Evolutionary conservation across 108 stramenopile genomes (phyloP).

Genomic region (Cyclotella sp.): DNA sequence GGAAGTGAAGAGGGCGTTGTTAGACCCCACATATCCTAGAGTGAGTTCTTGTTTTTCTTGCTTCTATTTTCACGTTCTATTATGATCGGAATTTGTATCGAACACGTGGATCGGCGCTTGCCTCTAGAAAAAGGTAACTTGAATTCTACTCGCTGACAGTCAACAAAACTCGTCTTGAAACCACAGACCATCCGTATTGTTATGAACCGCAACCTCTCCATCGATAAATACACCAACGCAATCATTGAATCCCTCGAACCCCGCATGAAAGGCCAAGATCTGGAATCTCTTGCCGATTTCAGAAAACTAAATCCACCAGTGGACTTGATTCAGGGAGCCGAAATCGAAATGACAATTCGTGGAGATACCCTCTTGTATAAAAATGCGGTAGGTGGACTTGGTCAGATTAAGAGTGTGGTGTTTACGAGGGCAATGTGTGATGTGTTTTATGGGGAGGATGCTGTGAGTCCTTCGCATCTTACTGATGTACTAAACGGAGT

Average conservation of each 20-base stretch:
- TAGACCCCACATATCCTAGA: slow-evolving; percentile 82
- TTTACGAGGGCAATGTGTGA: slow-evolving; percentile 86
- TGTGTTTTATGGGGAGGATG: slow-evolving; percentile 83
- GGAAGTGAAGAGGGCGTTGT: slow-evolving; percentile 65
- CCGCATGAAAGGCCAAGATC: slow-evolving; percentile 83
- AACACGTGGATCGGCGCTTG: too few relatives aligned
- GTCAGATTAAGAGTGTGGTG: slow-evolving; percentile 70
- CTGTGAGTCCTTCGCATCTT: slow-evolving; percentile 79
- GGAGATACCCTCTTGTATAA: slow-evolving; percentile 85
- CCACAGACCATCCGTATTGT: slow-evolving; percentile 81
- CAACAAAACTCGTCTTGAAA: background rate
- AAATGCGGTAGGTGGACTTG: slow-evolving; percentile 79
- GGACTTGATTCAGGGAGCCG: slow-evolving; percentile 86
- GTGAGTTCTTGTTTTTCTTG: slow-evolving; percentile 5
- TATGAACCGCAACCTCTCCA: slow-evolving; percentile 82
- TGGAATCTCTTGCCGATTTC: slow-evolving; percentile 85
- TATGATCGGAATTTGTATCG: too few relatives aligned
- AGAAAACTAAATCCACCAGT: slow-evolving; percentile 82
- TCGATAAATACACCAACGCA: slow-evolving; percentile 87
- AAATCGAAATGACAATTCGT: slow-evolving; percentile 91
- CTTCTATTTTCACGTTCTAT: background rate
- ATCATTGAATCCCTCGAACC: slow-evolving; percentile 88
- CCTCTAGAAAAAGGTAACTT: too few relatives aligned
- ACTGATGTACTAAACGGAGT: slow-evolving; percentile 73
- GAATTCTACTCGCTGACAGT: too few relatives aligned